Percentiles rank a stretch among this genome's conserved stretches.
phyloP scores from a whole-genome alignment of 257 asterid genomes.

The Forsythia viridissima region DNA sequence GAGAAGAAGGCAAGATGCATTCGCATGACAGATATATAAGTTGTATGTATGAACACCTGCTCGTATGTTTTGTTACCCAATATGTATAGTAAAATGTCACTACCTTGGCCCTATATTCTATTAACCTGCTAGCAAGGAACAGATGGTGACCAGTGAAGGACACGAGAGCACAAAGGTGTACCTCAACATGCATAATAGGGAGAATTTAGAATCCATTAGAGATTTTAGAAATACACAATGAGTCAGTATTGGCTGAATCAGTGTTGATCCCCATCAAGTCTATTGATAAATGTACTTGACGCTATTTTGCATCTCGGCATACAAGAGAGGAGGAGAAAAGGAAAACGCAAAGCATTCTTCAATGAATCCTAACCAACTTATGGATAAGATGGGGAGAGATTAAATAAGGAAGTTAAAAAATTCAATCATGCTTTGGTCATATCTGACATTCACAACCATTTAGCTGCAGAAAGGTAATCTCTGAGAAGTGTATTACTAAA shows the following conservation, averaged over 20 bases:
- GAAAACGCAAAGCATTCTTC: conserved; percentile 4
- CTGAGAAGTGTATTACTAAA: neutral
- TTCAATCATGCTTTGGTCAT: neutral
- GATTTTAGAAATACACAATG: neutral
- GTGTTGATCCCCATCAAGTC: conserved; percentile 7
- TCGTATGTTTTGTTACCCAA: neutral
- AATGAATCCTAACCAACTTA: conserved; percentile 8
- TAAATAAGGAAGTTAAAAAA: neutral
- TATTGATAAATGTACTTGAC: conserved; percentile 4
- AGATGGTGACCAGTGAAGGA: neutral
- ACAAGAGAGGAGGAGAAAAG: neutral
- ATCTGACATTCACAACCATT: neutral
- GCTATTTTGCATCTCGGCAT: conserved; percentile 3
- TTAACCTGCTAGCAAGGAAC: neutral
- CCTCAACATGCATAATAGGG: neutral
- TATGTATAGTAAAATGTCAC: neutral
- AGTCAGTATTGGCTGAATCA: neutral
- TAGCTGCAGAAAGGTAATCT: neutral
- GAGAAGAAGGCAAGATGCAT: neutral
- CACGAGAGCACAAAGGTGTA: neutral
- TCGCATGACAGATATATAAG: neutral
- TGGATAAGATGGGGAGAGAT: neutral
- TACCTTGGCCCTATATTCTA: neutral
- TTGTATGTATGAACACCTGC: neutral
- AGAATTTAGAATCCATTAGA: neutral